Evolutionary conservation across 768 basidiomycete genomes (phyloP).

Genomic region (Phaeotremella skinneri): DNA sequence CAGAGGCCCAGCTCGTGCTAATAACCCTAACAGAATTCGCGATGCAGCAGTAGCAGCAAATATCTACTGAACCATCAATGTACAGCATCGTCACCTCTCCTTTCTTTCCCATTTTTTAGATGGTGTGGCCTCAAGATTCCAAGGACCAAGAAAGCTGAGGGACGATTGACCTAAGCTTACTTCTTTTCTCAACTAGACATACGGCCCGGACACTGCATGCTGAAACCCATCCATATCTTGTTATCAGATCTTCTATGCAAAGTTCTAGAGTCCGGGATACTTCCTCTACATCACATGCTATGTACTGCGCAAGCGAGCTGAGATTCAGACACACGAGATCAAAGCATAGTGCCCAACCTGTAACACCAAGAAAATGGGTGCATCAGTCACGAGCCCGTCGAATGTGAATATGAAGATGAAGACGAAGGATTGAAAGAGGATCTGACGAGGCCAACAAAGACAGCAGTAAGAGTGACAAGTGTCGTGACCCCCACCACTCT

Average conservation of each 20-base stretch:
- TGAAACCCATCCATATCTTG: constrained; percentile 2
- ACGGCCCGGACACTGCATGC: too few relatives aligned
- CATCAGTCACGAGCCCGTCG: constrained; percentile 73
- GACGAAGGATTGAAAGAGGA: constrained; percentile 25
- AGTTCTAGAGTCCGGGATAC: too few relatives aligned
- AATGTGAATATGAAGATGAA: constrained; percentile 2
- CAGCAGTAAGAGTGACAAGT: constrained; percentile 41
- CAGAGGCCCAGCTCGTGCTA: constrained; percentile 43
- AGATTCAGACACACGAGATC: constrained; percentile 7
- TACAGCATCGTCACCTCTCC: not conserved
- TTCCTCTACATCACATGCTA: too few relatives aligned
- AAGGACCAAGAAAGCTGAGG: too few relatives aligned
- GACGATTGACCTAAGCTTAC: too few relatives aligned
- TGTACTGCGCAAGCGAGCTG: too few relatives aligned
- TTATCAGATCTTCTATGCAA: constrained; percentile 3
- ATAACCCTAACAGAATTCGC: constrained; percentile 39
- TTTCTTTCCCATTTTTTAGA: too few relatives aligned
- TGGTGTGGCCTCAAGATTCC: too few relatives aligned
- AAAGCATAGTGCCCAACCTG: constrained; percentile 48
- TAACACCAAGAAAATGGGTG: constrained; percentile 50
- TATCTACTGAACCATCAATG: not conserved
- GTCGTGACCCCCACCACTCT: constrained; percentile 32
- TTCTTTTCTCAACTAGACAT: too few relatives aligned
- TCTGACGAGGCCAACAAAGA: constrained; percentile 48
- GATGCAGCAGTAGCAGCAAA: not conserved